A percentile compares a stretch with the other conserved stretches of the same genome.
These are phyloP conservation scores for Brassica cretica DNA, from an alignment of 345 rosid genomes.

Conservation along the genomic window DNA sequence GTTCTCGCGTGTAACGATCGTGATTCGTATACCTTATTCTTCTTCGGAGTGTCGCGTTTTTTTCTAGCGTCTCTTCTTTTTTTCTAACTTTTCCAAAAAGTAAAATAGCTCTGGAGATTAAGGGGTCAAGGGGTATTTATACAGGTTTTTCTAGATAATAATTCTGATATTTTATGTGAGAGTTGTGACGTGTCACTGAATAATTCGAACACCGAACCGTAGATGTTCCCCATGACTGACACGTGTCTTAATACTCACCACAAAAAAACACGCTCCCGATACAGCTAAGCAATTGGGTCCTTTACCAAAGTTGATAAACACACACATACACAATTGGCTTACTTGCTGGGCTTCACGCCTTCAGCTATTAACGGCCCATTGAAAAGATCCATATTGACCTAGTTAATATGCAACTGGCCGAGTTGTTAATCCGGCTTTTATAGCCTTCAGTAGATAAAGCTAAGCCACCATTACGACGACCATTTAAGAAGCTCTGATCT, in stretches of 20 bases:
- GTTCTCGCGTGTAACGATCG: too few relatives aligned
- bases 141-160: conserved; percentile 17
- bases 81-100: background rate
- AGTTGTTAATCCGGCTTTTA: background rate
- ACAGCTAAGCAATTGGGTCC: conserved; percentile 33
- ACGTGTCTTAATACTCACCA: conserved; percentile 24
- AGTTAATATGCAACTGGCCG: background rate
- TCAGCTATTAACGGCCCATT: background rate
- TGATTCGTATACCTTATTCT: background rate
- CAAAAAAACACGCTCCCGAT: conserved; percentile 2
- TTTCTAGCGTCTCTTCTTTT: background rate
- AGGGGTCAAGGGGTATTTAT: conserved; percentile 25
- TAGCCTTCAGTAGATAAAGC: background rate
- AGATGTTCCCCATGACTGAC: background rate
- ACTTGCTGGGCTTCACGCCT: conserved; percentile 9
- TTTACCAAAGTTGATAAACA: background rate
- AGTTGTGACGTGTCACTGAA: conserved; percentile 7
- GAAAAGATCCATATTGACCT: background rate
- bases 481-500: background rate
- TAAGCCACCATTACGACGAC: background rate
- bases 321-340: background rate
- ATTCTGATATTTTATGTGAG: conserved; percentile 22
- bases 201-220: background rate
- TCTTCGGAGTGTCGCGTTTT: background rate
- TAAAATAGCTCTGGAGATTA: background rate